These are phyloP conservation scores for Aspergillus leporis DNA, from an alignment of 495 filamentous ascomycete species.

Conservation along the genomic window DNA sequence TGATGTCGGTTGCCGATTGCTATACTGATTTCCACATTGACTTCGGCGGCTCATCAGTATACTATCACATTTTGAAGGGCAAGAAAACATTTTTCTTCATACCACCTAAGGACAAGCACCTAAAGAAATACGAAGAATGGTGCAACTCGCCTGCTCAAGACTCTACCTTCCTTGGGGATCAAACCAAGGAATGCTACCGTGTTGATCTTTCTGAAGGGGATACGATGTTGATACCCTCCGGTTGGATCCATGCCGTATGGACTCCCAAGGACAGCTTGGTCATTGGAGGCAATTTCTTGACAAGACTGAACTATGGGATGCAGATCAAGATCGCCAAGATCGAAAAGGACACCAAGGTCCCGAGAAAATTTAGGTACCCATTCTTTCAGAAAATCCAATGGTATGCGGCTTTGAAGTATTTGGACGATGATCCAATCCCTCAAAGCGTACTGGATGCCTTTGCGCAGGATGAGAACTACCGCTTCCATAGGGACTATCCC, in stretches of 20 bases:
- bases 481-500: slow-evolving; percentile 55
- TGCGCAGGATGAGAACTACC: slow-evolving; percentile 50
- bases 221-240: slow-evolving; percentile 77
- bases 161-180: slow-evolving; percentile 63
- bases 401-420: slow-evolving; percentile 67
- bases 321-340: slow-evolving; percentile 71
- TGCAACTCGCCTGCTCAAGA: slow-evolving; percentile 73
- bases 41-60: slow-evolving; percentile 77
- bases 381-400: slow-evolving; percentile 76
- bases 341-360: slow-evolving; percentile 71
- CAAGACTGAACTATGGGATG: slow-evolving; percentile 67
- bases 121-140: slow-evolving; percentile 80
- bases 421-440: slow-evolving; percentile 67
- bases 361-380: slow-evolving; percentile 69
- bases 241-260: slow-evolving; percentile 83
- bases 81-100: slow-evolving; percentile 81
- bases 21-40: slow-evolving; percentile 83
- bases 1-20: slow-evolving; percentile 79
- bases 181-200: slow-evolving; percentile 73
- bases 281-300: slow-evolving; percentile 77
- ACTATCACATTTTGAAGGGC: slow-evolving; percentile 75
- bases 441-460: slow-evolving; percentile 56
- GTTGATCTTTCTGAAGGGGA: slow-evolving; percentile 72
- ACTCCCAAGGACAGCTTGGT: slow-evolving; percentile 75
- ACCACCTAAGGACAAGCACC: slow-evolving; percentile 68